Conservation (phyloP, 495 filamentous ascomycete genomes). For the Astrothelium macrocarpum region DNA sequence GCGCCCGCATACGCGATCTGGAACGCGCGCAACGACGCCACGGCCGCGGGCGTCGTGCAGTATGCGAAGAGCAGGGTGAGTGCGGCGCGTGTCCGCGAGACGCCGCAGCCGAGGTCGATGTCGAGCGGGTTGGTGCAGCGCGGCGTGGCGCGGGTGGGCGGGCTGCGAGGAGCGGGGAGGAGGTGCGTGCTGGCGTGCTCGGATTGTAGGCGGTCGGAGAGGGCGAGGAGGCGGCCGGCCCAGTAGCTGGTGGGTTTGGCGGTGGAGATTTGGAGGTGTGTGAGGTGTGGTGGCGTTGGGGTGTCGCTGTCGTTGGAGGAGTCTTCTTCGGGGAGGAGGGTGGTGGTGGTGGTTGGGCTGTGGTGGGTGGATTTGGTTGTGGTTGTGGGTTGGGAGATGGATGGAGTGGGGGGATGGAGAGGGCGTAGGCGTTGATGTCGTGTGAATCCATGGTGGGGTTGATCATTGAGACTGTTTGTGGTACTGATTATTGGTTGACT, state of each 20-base stretch:
- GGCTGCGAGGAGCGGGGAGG: background rate
- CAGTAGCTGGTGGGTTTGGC: conserved; percentile 9
- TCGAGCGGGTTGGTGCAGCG: background rate
- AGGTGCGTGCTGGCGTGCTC: too few species aligned
- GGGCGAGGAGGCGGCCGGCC: conserved; percentile 7
- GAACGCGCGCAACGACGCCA: background rate
- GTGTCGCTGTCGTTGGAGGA: background rate
- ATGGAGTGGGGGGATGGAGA: background rate
- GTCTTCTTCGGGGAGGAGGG: background rate
- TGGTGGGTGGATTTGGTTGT: background rate
- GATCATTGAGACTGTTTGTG: background rate
- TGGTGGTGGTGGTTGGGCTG: background rate
- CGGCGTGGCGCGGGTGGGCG: background rate
- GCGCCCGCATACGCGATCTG: background rate
- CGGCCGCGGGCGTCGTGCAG: conserved; percentile 2
- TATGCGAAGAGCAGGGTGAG: conserved; percentile 3
- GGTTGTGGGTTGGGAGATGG: background rate
- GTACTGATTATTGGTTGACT: background rate
- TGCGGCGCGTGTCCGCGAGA: background rate
- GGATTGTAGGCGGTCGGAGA: conserved; percentile 4
- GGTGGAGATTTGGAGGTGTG: background rate
- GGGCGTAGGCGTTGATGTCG: background rate
- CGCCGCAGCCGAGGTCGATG: background rate
- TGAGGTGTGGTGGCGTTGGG: background rate
- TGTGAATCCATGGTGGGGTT: background rate